These are phyloP conservation scores for Populus simonii DNA, from an alignment of 345 rosid species.

Conservation along the genomic window DNA sequence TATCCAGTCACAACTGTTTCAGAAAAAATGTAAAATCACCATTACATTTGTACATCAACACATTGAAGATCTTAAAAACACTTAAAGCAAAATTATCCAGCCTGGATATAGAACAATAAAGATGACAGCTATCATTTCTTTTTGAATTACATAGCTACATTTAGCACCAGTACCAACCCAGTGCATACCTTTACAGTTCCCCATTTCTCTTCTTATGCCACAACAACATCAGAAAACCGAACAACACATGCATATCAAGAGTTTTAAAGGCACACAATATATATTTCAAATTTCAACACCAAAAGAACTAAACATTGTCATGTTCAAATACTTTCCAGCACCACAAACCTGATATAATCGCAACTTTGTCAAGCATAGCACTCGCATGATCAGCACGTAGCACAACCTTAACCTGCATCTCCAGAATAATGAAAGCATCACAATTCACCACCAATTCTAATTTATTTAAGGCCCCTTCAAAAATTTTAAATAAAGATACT, in stretches of 20 bases:
- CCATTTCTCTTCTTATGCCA: neutral
- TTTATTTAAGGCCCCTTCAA: neutral
- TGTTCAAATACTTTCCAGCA: neutral
- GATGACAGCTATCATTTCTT: neutral
- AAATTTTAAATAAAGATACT: neutral
- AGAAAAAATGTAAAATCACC: neutral
- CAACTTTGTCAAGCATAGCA: slow-evolving; percentile 71
- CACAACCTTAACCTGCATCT: slow-evolving; percentile 78
- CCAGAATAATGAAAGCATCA: slow-evolving; percentile 2
- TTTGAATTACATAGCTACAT: neutral
- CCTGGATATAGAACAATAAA: neutral
- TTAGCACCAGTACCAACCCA: neutral
- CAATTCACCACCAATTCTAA: neutral
- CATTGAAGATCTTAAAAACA: neutral
- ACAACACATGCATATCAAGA: neutral
- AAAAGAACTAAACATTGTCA: neutral
- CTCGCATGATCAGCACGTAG: slow-evolving; percentile 81
- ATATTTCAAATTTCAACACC: neutral
- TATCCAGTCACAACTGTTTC: neutral
- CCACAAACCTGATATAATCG: slow-evolving; percentile 79
- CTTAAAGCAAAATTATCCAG: neutral
- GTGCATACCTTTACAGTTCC: neutral
- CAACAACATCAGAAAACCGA: neutral
- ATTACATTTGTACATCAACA: neutral
- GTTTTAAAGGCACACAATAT: neutral